A percentile compares a stretch with the other conserved stretches of the same genome.
phyloP scores from a whole-genome alignment of 1,139 yeast species.

The Tardiomyces depauwii region DNA sequence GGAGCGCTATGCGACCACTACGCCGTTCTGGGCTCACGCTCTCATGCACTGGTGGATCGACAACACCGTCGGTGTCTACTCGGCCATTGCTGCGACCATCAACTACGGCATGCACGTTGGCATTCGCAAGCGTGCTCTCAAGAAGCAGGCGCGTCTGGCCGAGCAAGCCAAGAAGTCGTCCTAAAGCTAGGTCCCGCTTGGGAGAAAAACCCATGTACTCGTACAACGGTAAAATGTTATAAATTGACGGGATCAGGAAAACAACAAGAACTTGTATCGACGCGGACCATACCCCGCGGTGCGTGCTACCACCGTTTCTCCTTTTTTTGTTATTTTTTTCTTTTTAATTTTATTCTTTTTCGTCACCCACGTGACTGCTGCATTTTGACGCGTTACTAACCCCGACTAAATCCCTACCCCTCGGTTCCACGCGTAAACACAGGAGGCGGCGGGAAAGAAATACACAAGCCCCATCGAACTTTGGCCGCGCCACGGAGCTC shows the following conservation, averaged over 20 bases:
- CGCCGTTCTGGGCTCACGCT: constrained; percentile 95
- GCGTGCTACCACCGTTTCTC: too few relatives aligned
- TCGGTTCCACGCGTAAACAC: neutral
- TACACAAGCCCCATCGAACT: neutral
- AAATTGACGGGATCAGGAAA: too few relatives aligned
- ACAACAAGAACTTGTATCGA: too few relatives aligned
- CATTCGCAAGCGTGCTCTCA: constrained; percentile 73
- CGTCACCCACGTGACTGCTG: too few relatives aligned
- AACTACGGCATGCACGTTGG: constrained; percentile 69
- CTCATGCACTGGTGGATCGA: constrained; percentile 79
- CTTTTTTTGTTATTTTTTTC: too few relatives aligned
- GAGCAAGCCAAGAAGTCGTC: neutral
- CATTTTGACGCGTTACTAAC: too few relatives aligned
- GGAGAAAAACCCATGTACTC: too few relatives aligned
- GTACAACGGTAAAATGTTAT: too few relatives aligned
- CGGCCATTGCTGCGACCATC: constrained; percentile 53
- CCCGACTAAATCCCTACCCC: too few relatives aligned
- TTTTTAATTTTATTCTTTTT: too few relatives aligned
- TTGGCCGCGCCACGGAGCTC: neutral
- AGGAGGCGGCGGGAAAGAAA: neutral
- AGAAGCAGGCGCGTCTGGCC: constrained; percentile 38
- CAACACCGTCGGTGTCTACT: constrained; percentile 70
- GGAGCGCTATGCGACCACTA: constrained; percentile 72
- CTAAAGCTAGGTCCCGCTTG: too few relatives aligned
- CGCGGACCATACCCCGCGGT: too few relatives aligned